Conservation (phyloP, 257 asterid genomes). For the Nicotiana knightiana region DNA sequence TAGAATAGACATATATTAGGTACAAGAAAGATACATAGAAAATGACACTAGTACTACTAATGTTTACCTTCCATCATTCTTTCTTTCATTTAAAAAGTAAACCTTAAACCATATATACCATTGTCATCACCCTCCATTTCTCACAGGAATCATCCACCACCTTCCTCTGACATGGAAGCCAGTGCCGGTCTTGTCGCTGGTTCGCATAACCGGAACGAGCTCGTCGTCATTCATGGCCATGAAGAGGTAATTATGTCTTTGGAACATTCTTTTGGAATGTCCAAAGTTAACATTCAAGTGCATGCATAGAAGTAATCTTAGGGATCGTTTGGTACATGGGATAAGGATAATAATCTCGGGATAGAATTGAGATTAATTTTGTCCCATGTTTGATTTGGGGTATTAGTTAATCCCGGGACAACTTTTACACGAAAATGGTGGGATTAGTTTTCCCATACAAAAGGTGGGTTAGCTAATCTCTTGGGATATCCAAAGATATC, state of each 20-base stretch:
- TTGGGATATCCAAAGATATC: too few species aligned
- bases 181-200: conserved; percentile 96
- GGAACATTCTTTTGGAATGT: neutral
- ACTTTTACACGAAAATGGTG: too few species aligned
- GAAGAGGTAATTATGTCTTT: conserved; percentile 57
- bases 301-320: neutral
- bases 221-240: conserved; percentile 91
- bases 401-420: too few species aligned
- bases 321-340: too few species aligned
- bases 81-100: conserved; percentile 28
- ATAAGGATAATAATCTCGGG: too few species aligned
- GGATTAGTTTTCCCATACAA: too few species aligned
- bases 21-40: conserved; percentile 29
- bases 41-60: conserved; percentile 31
- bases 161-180: conserved; percentile 65
- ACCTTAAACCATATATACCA: conserved; percentile 20
- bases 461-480: too few species aligned
- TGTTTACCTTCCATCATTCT: conserved; percentile 23
- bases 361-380: too few species aligned
- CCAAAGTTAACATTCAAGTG: neutral
- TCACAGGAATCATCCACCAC: neutral
- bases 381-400: too few species aligned
- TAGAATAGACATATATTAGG: conserved; percentile 40
- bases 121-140: conserved; percentile 12
- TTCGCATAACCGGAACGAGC: conserved; percentile 95